Evolutionary conservation across 2,329 filamentous ascomycete species (phyloP).

Genomic region (Neofusicoccum umdonicola): DNA sequence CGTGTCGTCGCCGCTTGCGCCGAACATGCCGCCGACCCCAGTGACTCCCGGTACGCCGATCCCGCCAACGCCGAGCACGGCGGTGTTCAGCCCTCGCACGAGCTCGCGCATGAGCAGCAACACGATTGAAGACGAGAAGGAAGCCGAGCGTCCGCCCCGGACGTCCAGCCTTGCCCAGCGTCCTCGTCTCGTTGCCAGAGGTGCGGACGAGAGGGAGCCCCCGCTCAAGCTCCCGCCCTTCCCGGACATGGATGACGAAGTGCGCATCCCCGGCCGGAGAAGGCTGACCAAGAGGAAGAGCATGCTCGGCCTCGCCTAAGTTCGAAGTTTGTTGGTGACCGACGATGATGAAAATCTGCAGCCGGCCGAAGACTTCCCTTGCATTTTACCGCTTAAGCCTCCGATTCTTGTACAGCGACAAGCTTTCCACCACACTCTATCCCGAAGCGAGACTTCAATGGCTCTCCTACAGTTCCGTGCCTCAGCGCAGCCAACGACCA

Average conservation of each 20-base stretch:
- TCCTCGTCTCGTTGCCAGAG: slow-evolving; percentile 31
- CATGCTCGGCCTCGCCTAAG: slow-evolving; percentile 29
- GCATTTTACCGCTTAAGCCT: not conserved
- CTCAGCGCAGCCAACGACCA: slow-evolving; percentile 2
- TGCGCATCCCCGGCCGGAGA: slow-evolving; percentile 20
- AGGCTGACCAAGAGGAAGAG: slow-evolving; percentile 36
- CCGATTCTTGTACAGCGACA: slow-evolving; percentile 13
- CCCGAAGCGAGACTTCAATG: slow-evolving; percentile 13
- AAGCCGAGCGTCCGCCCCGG: not conserved
- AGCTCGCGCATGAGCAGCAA: slow-evolving; percentile 8
- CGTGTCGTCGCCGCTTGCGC: slow-evolving; percentile 2
- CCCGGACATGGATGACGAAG: slow-evolving; percentile 23
- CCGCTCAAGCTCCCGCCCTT: slow-evolving; percentile 34
- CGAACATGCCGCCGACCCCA: slow-evolving; percentile 30
- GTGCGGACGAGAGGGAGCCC: slow-evolving; percentile 36
- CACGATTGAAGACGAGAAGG: not conserved
- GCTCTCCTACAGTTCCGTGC: not conserved
- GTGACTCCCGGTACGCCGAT: slow-evolving; percentile 35
- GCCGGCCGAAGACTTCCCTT: not conserved
- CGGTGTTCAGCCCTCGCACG: slow-evolving; percentile 3
- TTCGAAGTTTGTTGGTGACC: not conserved
- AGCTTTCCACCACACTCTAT: not conserved
- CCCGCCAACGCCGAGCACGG: not conserved
- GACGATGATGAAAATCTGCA: not conserved
- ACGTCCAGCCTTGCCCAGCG: slow-evolving; percentile 19